Evolutionary conservation across 139 green algal species (phyloP).

Genomic region (Coelastrella sp.): DNA sequence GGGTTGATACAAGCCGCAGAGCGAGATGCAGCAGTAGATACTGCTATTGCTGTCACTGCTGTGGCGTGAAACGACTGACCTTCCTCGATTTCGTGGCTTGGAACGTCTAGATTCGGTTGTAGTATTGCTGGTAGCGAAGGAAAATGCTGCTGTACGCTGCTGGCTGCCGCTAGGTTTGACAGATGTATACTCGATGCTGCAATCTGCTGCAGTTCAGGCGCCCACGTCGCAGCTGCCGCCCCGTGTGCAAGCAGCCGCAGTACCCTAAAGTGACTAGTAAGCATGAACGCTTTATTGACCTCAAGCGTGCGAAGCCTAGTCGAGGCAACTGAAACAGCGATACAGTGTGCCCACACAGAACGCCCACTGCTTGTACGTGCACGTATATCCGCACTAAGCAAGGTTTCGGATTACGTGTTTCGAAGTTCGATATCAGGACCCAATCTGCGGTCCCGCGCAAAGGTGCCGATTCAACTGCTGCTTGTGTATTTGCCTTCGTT

Average conservation of each 20-base stretch:
- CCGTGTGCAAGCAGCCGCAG: background rate
- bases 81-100: constrained; percentile 11
- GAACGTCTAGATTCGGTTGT: background rate
- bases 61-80: background rate
- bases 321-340: too few relatives aligned
- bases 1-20: background rate
- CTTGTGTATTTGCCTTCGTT: too few relatives aligned
- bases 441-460: too few relatives aligned
- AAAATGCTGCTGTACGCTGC: background rate
- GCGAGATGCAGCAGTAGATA: background rate
- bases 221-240: background rate
- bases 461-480: too few relatives aligned
- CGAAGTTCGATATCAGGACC: too few relatives aligned
- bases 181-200: background rate
- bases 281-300: background rate
- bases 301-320: background rate
- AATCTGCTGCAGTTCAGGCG: background rate
- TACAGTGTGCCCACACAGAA: too few relatives aligned
- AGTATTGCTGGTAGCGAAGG: background rate
- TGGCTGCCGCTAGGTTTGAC: background rate
- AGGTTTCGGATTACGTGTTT: too few relatives aligned
- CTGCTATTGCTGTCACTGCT: background rate
- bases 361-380: too few relatives aligned
- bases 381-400: too few relatives aligned
- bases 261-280: background rate